phyloP scores from a whole-genome alignment of 257 asterid species.

The Petunia secreta region DNA sequence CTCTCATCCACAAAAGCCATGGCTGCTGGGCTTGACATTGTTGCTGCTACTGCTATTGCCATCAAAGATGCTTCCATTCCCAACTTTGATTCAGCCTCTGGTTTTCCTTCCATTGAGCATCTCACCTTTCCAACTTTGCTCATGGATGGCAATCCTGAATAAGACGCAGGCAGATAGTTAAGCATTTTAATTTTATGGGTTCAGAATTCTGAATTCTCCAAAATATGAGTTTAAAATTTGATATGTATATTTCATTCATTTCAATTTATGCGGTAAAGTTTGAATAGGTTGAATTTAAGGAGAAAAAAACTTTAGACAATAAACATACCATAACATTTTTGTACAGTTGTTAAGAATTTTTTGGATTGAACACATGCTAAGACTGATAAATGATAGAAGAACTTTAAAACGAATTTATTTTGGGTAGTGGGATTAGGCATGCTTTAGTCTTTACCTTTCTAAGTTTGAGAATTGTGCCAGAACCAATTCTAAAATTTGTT shows the following conservation, averaged over 20 bases:
- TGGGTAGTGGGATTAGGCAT: not conserved
- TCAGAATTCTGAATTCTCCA: not conserved
- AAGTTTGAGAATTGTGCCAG: not conserved
- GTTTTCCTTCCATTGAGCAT: slow-evolving; percentile 64
- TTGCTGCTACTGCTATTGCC: slow-evolving; percentile 68
- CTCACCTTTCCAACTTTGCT: slow-evolving; percentile 61
- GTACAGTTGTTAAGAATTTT: no score
- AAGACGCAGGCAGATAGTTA: not conserved
- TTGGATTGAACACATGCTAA: not conserved
- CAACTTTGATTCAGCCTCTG: slow-evolving; percentile 47
- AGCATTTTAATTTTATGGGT: not conserved
- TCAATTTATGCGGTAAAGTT: not conserved
- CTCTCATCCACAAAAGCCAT: slow-evolving; percentile 96
- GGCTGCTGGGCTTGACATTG: slow-evolving; percentile 73
- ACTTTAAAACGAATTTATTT: not conserved
- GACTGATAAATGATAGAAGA: not conserved
- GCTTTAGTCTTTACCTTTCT: not conserved
- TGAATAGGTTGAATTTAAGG: not conserved
- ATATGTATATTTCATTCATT: not conserved
- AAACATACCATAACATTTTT: no score
- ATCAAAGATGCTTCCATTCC: slow-evolving; percentile 68
- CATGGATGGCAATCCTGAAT: slow-evolving; percentile 65
- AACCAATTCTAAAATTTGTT: not conserved
- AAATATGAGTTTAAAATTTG: not conserved
- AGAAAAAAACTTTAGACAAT: no score